Evolutionary conservation across 2,329 filamentous ascomycete genomes (phyloP).

Genomic region (Davidsoniella virescens): DNA sequence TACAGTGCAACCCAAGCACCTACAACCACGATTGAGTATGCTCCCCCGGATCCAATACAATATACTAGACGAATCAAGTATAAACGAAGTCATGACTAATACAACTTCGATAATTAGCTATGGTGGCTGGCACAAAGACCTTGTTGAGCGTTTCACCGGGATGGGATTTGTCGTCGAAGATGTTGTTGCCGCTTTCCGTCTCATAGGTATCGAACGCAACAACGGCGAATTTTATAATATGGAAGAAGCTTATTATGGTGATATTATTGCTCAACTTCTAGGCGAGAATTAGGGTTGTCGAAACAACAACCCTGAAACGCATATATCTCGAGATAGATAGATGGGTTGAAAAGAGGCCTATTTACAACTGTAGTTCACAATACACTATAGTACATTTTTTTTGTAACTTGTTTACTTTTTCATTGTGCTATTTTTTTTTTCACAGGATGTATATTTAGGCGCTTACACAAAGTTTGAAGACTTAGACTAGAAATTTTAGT

Average conservation of each 20-base stretch:
- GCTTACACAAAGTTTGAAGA: too few species aligned
- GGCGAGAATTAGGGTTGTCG: constrained; percentile 44
- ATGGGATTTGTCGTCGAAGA: constrained; percentile 85
- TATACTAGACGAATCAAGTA: too few species aligned
- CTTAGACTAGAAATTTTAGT: too few species aligned
- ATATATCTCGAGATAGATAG: too few species aligned
- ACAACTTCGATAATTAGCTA: constrained; percentile 37
- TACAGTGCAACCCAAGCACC: neutral
- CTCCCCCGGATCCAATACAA: neutral
- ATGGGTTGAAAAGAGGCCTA: too few species aligned
- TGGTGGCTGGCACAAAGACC: constrained; percentile 68
- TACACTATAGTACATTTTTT: neutral
- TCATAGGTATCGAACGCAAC: constrained; percentile 64
- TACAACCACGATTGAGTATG: constrained; percentile 15
- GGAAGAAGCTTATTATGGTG: constrained; percentile 81
- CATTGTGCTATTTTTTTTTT: neutral
- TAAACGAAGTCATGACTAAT: neutral
- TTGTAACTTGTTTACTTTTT: neutral
- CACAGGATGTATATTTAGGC: too few species aligned
- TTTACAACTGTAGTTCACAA: too few species aligned
- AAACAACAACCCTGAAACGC: too few species aligned
- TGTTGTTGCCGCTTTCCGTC: constrained; percentile 70
- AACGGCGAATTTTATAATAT: constrained; percentile 67
- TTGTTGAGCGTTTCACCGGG: constrained; percentile 67
- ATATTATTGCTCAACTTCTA: constrained; percentile 71